phyloP scores from a whole-genome alignment of 2,329 filamentous ascomycete genomes.

The Pleoardoris graminearum region DNA sequence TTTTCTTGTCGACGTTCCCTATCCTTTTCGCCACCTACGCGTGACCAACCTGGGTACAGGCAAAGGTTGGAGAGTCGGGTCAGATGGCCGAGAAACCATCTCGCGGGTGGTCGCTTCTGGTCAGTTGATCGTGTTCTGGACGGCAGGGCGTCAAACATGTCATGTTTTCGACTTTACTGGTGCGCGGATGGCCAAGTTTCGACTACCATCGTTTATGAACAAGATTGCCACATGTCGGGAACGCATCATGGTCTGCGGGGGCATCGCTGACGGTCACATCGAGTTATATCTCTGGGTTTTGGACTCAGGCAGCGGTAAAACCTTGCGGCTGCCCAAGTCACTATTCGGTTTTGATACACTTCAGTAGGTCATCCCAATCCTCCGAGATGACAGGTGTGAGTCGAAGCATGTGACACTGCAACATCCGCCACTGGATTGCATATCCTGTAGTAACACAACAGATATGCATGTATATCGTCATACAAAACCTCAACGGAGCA shows the following conservation, averaged over 20 bases:
- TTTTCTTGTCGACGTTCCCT: slow-evolving; percentile 20
- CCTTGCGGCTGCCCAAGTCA: background rate
- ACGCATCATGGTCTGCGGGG: slow-evolving; percentile 29
- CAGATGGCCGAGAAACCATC: slow-evolving; percentile 30
- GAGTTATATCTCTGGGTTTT: slow-evolving; percentile 37
- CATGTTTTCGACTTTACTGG: slow-evolving; percentile 28
- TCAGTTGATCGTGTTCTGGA: slow-evolving; percentile 29
- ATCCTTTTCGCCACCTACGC: slow-evolving; percentile 13
- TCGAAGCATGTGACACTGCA: background rate
- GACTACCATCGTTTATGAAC: slow-evolving; percentile 14
- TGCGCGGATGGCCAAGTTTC: slow-evolving; percentile 25
- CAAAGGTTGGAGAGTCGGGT: slow-evolving; percentile 11
- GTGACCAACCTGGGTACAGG: slow-evolving; percentile 31
- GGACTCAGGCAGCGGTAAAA: slow-evolving; percentile 24
- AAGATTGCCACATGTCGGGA: slow-evolving; percentile 20
- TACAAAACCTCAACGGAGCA: background rate
- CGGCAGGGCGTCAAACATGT: slow-evolving; percentile 13
- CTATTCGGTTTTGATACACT: background rate
- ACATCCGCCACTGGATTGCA: background rate
- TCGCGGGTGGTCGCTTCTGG: slow-evolving; percentile 20
- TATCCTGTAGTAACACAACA: background rate
- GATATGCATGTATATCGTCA: too few relatives aligned
- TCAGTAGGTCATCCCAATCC: background rate
- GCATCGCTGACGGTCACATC: background rate
- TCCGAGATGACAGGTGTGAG: background rate